Base-by-base conservation (phyloP, 257 asterid genomes). In the Capsicum pubescens region DNA sequence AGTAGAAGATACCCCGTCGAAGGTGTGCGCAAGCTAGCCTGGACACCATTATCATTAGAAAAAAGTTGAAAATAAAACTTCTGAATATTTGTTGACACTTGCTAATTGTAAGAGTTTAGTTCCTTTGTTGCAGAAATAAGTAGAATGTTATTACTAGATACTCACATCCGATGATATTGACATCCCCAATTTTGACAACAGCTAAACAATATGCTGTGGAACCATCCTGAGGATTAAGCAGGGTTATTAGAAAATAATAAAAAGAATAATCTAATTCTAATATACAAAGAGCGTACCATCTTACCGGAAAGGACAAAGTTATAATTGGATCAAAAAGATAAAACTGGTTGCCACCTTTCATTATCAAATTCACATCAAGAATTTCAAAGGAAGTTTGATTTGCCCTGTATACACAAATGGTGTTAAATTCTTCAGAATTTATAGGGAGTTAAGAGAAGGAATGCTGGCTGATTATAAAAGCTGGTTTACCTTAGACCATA, bases 121-220 rank as follows among this genome's bases (percentile, higher is more conserved):
- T 69, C 78, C 78, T 69, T 69, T 4, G 54, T 42, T 69, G 55
- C 79, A 42, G 36, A 66, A 66, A 66, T 19, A 19, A 48, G 36
- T 50, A 72, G 80, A 71, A 71, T 48, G 8, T n/a, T 10, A 9
- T 46, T 44, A 44, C 57, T 71, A 64, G 42, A 72, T 87, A 92
- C 99, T 95, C 85, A 97, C 98, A 97, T 86, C 99, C 99, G 87
- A 95, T 93, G 86, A 97, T 92, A 91, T 97, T 89, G 32, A 97
- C 72, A 84, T 95, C 95, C 67, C 84, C 91, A 66, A 97, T 95
- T 87, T 89, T 93, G 88, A 95, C 91, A 17, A 97, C 52, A 85
- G 95, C 98, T 90, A 97, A 87, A 85, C 99, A 97, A 84, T 88
- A 97, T 11, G 91, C 87, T 72, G 36, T 9, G 50, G 91, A 91